These are phyloP conservation scores for Auriculariales sp. DNA, from an alignment of 768 basidiomycete genomes.

Conservation along the genomic window DNA sequence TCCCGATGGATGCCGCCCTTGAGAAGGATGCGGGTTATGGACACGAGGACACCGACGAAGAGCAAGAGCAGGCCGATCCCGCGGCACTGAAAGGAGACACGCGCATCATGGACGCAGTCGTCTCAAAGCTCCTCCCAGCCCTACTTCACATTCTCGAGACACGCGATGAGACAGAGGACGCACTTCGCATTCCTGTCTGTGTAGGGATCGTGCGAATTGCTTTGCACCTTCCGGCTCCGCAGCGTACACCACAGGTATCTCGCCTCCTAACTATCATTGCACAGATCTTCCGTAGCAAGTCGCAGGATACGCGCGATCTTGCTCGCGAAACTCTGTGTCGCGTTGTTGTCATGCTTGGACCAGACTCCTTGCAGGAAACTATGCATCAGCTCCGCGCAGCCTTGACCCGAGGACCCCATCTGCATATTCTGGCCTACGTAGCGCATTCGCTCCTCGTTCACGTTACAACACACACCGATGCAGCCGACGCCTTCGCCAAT, in stretches of 20 bases:
- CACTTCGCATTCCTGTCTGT: conserved; percentile 75
- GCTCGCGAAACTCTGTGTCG: conserved; percentile 70
- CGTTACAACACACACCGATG: conserved; percentile 40
- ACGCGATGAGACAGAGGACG: conserved; percentile 71
- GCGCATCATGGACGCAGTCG: conserved; percentile 61
- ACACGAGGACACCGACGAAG: conserved; percentile 14
- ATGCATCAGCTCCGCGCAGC: conserved; percentile 75
- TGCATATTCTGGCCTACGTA: conserved; percentile 81
- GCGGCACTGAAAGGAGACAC: conserved; percentile 11
- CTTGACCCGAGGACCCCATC: conserved; percentile 79
- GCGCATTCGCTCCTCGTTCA: conserved; percentile 72
- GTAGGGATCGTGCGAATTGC: conserved; percentile 79
- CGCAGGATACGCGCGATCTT: conserved; percentile 84
- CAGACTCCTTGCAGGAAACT: conserved; percentile 54
- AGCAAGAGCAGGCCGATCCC: conserved; percentile 5
- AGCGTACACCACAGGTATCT: conserved; percentile 52
- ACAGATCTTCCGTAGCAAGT: conserved; percentile 84
- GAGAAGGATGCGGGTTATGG: conserved; percentile 11
- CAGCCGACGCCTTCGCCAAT: conserved; percentile 43
- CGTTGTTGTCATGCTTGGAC: conserved; percentile 59
- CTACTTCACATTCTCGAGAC: conserved; percentile 73
- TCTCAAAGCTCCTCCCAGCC: conserved; percentile 57
- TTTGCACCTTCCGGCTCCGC: conserved; percentile 51
- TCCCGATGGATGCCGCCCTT: conserved; percentile 56
- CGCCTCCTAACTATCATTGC: conserved; percentile 72